Evolutionary conservation across 225 moss, liverwort and hornwort species (phyloP), one percentile per base, ranked within the genome.

Genomic region (Asterella californica): DNA sequence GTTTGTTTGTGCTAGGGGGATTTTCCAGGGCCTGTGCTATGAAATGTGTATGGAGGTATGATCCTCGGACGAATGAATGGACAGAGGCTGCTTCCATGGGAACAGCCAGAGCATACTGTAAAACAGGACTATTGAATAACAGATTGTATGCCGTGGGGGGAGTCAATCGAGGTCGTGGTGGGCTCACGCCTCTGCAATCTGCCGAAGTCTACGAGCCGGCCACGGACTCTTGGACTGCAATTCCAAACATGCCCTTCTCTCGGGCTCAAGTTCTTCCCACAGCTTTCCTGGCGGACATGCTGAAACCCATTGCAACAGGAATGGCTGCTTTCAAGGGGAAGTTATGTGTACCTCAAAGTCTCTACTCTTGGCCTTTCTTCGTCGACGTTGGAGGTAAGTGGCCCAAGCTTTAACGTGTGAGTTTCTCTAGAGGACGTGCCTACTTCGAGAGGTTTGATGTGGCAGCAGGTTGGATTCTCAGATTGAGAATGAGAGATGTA

Each of bases 341-440:
- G 85, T 84, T 97, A 66, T 94, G 93, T 55, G 97, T 94, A 14
- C 97, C 94, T 7, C 94, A 97, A 62, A 94, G 94, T 82, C 89
- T 97, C 27, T 97, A 97, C 82, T 94, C 94, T 15, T 94, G 97
- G 97, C 97, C 97, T 15, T 97, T 97, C 83, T 97, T 97, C 81
- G 93, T 97, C 52, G 97, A 97, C 80, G 93, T 97, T 70, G 97
- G 97, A 82, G 94, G 87, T 88, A 76, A 70, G 84, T 55, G 36
- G 32, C 18, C 72, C 50, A 18, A 37, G 14, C 12, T 8, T 32
- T 5, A 22, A 60, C 29, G 27, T 63, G 1, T 29, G 30, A 63
- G 63, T 63, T 30, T 27, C 6, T 54, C n/a, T 0, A 10, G 10
- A 63, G 63, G 63, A 63, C 29, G 65, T 65, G 42, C 38, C 70